A percentile compares a stretch with the other conserved stretches of the same genome.
phyloP scores from a whole-genome alignment of 2,329 filamentous ascomycete species.

The Xylaria sp. region DNA sequence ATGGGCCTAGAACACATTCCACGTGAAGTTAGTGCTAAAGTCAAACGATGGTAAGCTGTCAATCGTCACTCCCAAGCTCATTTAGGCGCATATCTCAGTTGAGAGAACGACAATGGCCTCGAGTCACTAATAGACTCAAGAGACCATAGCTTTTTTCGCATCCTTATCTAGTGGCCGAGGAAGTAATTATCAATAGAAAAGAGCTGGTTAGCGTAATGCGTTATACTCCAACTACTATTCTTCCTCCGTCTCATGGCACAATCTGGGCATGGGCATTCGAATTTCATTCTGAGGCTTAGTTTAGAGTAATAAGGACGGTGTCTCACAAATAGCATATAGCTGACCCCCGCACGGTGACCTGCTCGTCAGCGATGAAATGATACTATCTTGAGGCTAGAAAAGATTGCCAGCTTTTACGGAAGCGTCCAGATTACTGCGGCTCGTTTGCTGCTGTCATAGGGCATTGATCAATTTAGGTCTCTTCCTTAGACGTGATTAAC shows the following conservation, averaged over 20 bases:
- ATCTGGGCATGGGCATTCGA: background rate
- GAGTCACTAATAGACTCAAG: background rate
- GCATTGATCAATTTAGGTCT: background rate
- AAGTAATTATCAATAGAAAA: background rate
- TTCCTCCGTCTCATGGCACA: no score
- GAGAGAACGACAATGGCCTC: background rate
- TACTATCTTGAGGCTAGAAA: background rate
- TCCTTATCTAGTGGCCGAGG: background rate
- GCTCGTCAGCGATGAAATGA: background rate
- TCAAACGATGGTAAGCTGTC: background rate
- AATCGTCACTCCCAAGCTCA: background rate
- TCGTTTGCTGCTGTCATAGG: background rate
- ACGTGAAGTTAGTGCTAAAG: background rate
- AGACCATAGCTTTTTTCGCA: background rate
- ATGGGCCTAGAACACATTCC: slow-evolving; percentile 3
- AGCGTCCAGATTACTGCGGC: background rate
- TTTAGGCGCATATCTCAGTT: background rate
- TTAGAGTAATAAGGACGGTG: background rate
- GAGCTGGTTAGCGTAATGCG: background rate
- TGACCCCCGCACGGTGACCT: background rate
- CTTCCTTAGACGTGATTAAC: background rate
- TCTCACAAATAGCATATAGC: background rate
- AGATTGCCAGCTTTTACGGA: background rate
- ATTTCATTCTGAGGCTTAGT: background rate
- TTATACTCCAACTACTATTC: background rate